A percentile compares a stretch with the other conserved stretches of the same genome.
Evolutionary conservation across 2,329 filamentous ascomycete genomes (phyloP).

Genomic region (Blastomyces emzantsi): DNA sequence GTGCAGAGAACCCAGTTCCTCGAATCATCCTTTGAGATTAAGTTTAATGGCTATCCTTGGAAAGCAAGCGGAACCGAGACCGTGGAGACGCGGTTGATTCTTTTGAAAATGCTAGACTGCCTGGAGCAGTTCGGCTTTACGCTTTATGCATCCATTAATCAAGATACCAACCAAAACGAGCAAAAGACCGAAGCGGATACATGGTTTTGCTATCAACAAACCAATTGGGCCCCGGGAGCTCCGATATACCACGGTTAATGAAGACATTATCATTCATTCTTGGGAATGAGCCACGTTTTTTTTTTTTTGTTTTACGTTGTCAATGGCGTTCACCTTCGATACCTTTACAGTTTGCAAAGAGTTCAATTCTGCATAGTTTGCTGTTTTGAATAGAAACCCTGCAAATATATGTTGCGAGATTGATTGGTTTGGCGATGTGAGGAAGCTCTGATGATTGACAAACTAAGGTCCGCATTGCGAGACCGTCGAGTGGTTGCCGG

Average conservation of each 20-base stretch:
- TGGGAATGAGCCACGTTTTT: not conserved
- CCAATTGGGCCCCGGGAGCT: conserved; percentile 8
- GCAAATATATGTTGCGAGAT: not conserved
- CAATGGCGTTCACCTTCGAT: not conserved
- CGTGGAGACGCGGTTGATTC: conserved; percentile 27
- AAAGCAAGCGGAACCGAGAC: conserved; percentile 26
- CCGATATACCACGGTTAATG: conserved; percentile 11
- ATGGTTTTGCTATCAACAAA: conserved; percentile 12
- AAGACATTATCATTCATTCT: not conserved
- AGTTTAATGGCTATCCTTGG: conserved; percentile 30
- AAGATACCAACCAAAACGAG: conserved; percentile 19
- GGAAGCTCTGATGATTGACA: not conserved
- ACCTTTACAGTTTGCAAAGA: not conserved
- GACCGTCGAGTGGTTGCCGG: not conserved
- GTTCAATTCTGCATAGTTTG: not conserved
- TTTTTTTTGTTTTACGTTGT: not conserved
- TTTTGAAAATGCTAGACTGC: conserved; percentile 29
- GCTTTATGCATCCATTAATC: conserved; percentile 34
- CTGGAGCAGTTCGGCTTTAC: conserved; percentile 33
- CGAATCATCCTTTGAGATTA: conserved; percentile 24
- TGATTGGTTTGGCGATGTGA: not conserved
- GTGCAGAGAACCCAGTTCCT: conserved; percentile 10
- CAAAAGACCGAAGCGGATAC: conserved; percentile 9
- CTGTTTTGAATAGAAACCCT: not conserved
- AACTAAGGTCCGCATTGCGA: not conserved